A percentile compares a stretch with the other conserved stretches of the same genome.
phyloP scores from a whole-genome alignment of 768 basidiomycete genomes.

The Hysterangium stoloniferum region DNA sequence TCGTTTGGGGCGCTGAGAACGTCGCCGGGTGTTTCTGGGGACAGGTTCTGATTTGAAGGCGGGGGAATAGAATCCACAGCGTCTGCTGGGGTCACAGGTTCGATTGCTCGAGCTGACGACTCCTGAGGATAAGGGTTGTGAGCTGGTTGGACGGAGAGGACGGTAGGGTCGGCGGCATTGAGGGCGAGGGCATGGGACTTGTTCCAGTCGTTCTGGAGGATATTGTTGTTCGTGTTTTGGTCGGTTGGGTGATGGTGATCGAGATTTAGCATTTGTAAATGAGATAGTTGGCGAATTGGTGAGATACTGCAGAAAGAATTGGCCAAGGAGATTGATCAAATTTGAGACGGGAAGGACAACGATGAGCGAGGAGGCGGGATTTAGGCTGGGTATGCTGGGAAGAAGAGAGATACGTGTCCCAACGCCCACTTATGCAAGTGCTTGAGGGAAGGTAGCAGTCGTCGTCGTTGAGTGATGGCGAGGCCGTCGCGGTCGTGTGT shows the following conservation, averaged over 20 bases:
- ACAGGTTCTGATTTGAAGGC: slow-evolving; percentile 16
- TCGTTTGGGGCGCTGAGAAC: slow-evolving; percentile 6
- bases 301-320: slow-evolving; percentile 3
- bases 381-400: neutral
- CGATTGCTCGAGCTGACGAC: slow-evolving; percentile 10
- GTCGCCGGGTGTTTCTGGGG: slow-evolving; percentile 4
- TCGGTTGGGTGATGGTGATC: slow-evolving; percentile 38
- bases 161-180: slow-evolving; percentile 16
- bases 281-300: neutral
- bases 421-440: no score
- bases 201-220: slow-evolving; percentile 18
- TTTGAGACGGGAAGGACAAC: slow-evolving; percentile 6
- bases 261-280: slow-evolving; percentile 39
- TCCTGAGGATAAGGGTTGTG: slow-evolving; percentile 20
- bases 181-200: slow-evolving; percentile 10
- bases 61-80: neutral
- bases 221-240: slow-evolving; percentile 24
- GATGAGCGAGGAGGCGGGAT: neutral
- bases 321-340: slow-evolving; percentile 6
- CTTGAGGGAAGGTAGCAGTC: neutral
- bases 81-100: neutral
- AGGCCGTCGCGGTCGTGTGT: slow-evolving; percentile 4
- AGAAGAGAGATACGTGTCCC: neutral
- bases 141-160: slow-evolving; percentile 18
- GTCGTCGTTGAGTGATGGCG: neutral